Evolutionary conservation across 176 grass and related monocot species (phyloP), one percentile per base, ranked within the genome.

Genomic region (Leersia perrieri): DNA sequence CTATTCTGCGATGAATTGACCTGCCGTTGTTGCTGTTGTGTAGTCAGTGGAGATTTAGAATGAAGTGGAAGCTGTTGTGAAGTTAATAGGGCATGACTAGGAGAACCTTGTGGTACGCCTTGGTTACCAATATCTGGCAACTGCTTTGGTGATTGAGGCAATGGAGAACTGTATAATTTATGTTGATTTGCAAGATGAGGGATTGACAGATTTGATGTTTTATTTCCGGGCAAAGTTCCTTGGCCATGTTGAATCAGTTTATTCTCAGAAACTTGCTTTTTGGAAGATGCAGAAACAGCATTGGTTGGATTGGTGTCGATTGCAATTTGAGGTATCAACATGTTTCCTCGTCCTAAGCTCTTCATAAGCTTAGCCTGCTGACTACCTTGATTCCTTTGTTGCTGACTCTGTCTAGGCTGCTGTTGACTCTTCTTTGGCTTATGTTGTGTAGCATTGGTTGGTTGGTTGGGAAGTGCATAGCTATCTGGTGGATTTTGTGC

Each of bases 311-410:
- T 75, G 3, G 67, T 27, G 27, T 91, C 86, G 12, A n/a, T 68
- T 81, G 86, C 22, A 69, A 76, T 91, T 81, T 93, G 95, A 53
- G 89, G 77, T 55, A 86, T 73, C 74, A 90, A 22, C 73, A 89
- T 89, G 81, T 88, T 87, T 75, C 92, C 90, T 84, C 90, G 91
- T 11, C 95, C 92, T 89, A 90, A 78, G 61, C 88, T 89, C 86
- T 94, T 94, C 70, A 92, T 85, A 62, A 92, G 92, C 84, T 93
- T 98, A 76, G 83, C 86, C 53, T 90, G 91, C 55, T 95, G 95
- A 65, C 91, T 94, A 68, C 78, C 82, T 35, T 91, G 95, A 63
- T 89, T 88, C 79, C 92, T 92, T 81, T 87, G 89, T 70, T 92
- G 90, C 39, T 81, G 81, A 73, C 89, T 94, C 69, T 91, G 92